A percentile compares a stretch with the other conserved stretches of the same genome.
phyloP scores from a whole-genome alignment of 805 yeast genomes.

The Jamesozyma rosinii region DNA sequence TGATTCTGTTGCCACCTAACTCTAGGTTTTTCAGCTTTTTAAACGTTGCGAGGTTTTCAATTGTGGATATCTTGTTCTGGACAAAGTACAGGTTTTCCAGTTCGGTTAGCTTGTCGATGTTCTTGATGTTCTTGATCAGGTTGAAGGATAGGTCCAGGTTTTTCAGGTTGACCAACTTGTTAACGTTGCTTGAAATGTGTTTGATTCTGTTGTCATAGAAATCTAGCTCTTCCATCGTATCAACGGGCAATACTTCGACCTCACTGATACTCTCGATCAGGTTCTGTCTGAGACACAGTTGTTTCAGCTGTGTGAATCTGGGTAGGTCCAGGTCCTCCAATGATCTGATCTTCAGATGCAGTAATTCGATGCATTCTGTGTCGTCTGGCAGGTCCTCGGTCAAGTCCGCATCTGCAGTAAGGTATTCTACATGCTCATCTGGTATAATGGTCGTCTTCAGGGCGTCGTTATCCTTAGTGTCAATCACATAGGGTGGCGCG shows the following conservation, averaged over 20 bases:
- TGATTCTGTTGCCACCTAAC: constrained; percentile 75
- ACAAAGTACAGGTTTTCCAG: constrained; percentile 73
- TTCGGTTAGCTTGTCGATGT: constrained; percentile 51
- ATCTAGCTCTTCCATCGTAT: constrained; percentile 66
- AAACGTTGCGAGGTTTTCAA: constrained; percentile 55
- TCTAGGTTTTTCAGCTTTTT: constrained; percentile 59
- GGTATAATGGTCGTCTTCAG: not conserved
- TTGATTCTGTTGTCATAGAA: constrained; percentile 85
- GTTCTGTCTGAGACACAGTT: constrained; percentile 75
- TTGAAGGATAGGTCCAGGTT: constrained; percentile 81
- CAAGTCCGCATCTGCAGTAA: constrained; percentile 62
- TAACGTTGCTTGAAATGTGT: constrained; percentile 68
- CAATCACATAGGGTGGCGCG: not conserved
- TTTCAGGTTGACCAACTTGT: constrained; percentile 46
- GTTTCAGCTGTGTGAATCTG: constrained; percentile 49
- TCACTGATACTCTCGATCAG: constrained; percentile 64
- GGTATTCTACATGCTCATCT: constrained; percentile 37
- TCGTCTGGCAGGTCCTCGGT: constrained; percentile 50
- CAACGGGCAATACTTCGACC: constrained; percentile 49
- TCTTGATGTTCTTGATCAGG: constrained; percentile 76
- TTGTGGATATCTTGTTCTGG: constrained; percentile 72
- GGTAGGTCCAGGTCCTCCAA: constrained; percentile 51
- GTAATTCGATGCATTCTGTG: constrained; percentile 50
- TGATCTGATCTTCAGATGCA: constrained; percentile 60
- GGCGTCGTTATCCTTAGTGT: not conserved